Conservation (phyloP, 352 stramenopile species). For the Phytophthora meadii region DNA sequence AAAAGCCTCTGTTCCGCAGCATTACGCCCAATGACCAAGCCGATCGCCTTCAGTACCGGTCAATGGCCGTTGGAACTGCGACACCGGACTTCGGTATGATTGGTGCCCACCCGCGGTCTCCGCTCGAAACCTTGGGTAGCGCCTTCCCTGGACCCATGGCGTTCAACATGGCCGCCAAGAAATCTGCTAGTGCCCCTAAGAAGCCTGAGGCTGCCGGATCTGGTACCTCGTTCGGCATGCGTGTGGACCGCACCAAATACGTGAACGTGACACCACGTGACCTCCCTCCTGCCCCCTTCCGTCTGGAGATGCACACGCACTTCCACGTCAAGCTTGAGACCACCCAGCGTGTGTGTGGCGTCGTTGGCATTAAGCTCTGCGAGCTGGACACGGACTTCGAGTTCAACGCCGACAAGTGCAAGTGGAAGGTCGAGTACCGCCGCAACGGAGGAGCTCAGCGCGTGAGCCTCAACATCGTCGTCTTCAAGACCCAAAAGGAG, state of each 20-base stretch:
- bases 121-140: conserved; percentile 37
- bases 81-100: conserved; percentile 56
- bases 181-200: conserved; percentile 26
- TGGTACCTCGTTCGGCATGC: conserved; percentile 58
- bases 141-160: conserved; percentile 54
- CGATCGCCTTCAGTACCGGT: conserved; percentile 61
- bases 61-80: conserved; percentile 53
- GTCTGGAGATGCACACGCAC: conserved; percentile 87
- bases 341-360: conserved; percentile 76
- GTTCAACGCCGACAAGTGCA: conserved; percentile 89
- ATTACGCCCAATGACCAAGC: conserved; percentile 54
- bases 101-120: conserved; percentile 22
- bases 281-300: conserved; percentile 80
- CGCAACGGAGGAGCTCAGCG: conserved; percentile 53
- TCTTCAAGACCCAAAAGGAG: conserved; percentile 76
- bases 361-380: conserved; percentile 83
- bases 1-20: conserved; percentile 70
- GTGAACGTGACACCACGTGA: conserved; percentile 68
- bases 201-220: conserved; percentile 35
- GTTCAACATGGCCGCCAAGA: conserved; percentile 51
- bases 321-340: conserved; percentile 86
- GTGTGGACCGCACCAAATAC: conserved; percentile 82
- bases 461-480: conserved; percentile 79
- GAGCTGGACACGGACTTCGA: conserved; percentile 87
- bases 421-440: conserved; percentile 89